Evolutionary conservation across 352 stramenopile species (phyloP), one percentile per base, ranked within the genome.

Genomic region (Globisporangium orthogonon): DNA sequence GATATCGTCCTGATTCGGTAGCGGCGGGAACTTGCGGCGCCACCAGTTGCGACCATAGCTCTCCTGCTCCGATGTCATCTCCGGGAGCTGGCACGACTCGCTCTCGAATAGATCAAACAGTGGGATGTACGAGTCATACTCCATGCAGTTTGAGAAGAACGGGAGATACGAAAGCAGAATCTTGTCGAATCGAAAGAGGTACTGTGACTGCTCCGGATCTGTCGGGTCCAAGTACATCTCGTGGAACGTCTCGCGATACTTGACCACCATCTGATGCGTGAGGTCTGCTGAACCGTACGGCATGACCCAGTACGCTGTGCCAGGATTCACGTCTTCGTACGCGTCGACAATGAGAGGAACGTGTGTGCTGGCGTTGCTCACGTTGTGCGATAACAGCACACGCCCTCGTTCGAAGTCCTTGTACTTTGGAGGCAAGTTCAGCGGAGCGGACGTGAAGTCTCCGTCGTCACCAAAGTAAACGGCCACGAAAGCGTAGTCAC

Each of bases 161-260:
- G 96, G 96, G 33, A 99, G 51, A 63, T 99, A 99, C 7, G 96
- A 87, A 0, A 99, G 67, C 53, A 98, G 33, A 18, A 94, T 50
- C 41, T 86, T 89, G 17, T 91, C 69, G 51, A 94, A 91, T 40
- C 78, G 77, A 66, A 90, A 94, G 35, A 81, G 11, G 40, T 82
- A 87, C 59, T 89, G 73, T 9, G 68, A 58, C 1, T 57, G 55
- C 0, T 72, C 71, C 2, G 60, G 47, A 40, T 87, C 77, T 0
- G 66, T 76, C 5, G 70, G 68, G 49, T 94, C 67, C 43, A 69
- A 15, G n/a, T 87, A 77, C 71, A 96, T 88, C 57, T 96, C 88
- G 52, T 97, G 84, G 57, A 98, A 98, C 7, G 93, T 98, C 75
- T 99, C 96, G 58, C 94, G 86, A 61, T 98, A 99, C 48, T 97